Evolutionary conservation across 345 rosid species (phyloP).

Genomic region (Salix dunnii): DNA sequence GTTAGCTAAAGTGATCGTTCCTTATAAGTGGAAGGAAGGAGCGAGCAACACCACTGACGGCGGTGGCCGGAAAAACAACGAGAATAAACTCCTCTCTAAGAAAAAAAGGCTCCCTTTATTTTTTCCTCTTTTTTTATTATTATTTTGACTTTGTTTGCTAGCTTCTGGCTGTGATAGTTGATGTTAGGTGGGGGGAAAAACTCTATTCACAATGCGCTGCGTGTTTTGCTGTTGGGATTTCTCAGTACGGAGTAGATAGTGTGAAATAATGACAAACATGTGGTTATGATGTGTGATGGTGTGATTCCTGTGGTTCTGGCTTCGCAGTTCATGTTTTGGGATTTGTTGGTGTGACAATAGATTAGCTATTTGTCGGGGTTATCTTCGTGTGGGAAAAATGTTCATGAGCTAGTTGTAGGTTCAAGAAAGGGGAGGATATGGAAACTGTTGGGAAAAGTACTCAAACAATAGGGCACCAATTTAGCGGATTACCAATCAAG

Average conservation of each 20-base stretch:
- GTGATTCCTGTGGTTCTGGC: not conserved
- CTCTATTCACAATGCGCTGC: not conserved
- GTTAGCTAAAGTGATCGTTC: slow-evolving; percentile 90
- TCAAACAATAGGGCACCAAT: too few species aligned
- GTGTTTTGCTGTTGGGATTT: not conserved
- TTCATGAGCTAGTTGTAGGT: not conserved
- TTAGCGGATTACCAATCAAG: too few species aligned
- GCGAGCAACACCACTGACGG: slow-evolving; percentile 90
- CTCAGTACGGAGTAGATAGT: not conserved
- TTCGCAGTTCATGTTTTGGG: not conserved
- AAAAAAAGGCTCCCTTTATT: slow-evolving; percentile 51
- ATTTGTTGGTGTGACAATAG: not conserved
- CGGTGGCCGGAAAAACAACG: slow-evolving; percentile 95
- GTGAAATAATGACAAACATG: not conserved
- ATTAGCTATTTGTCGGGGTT: not conserved
- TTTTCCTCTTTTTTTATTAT: too few species aligned
- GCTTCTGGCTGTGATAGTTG: not conserved
- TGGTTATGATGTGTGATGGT: not conserved
- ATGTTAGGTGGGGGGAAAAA: not conserved
- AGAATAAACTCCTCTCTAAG: slow-evolving; percentile 95
- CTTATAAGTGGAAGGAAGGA: slow-evolving; percentile 99
- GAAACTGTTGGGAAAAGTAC: not conserved
- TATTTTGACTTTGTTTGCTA: not conserved
- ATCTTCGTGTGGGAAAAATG: not conserved
- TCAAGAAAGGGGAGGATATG: not conserved